These are phyloP conservation scores for Lachancea cidri DNA, from an alignment of 805 yeast genomes.

Conservation along the genomic window DNA sequence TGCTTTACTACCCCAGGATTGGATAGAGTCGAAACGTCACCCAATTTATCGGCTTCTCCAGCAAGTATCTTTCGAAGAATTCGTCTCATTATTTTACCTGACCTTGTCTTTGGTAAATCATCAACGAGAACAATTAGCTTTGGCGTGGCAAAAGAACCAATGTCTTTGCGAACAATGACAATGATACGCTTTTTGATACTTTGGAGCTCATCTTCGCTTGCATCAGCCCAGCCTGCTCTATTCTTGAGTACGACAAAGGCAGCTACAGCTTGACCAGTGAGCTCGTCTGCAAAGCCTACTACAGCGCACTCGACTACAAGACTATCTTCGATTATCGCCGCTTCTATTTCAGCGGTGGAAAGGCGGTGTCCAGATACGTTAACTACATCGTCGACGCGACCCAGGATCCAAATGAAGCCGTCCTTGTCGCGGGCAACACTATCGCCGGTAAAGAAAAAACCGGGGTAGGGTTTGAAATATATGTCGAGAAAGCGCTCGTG, in stretches of 20 bases:
- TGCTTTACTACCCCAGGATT: slow-evolving; percentile 71
- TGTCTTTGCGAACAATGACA: slow-evolving; percentile 68
- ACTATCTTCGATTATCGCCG: slow-evolving; percentile 68
- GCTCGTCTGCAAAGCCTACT: slow-evolving; percentile 75
- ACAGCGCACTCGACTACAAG: slow-evolving; percentile 76
- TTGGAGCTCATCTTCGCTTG: slow-evolving; percentile 41
- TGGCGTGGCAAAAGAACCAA: slow-evolving; percentile 86
- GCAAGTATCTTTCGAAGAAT: slow-evolving; percentile 72
- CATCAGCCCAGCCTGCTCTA: slow-evolving; percentile 30
- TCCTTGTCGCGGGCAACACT: slow-evolving; percentile 85
- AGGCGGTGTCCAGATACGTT: slow-evolving; percentile 83
- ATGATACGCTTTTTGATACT: slow-evolving; percentile 59
- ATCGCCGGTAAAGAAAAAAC: slow-evolving; percentile 81
- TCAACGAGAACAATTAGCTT: slow-evolving; percentile 65
- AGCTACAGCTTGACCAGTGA: slow-evolving; percentile 83
- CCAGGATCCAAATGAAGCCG: slow-evolving; percentile 81
- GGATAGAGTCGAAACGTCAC: slow-evolving; percentile 72
- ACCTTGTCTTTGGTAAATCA: slow-evolving; percentile 81
- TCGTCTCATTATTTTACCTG: slow-evolving; percentile 86
- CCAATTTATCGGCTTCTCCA: slow-evolving; percentile 73
- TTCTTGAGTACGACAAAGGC: slow-evolving; percentile 74
- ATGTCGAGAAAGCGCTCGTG: slow-evolving; percentile 72
- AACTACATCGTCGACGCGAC: slow-evolving; percentile 85
- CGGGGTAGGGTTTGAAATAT: slow-evolving; percentile 77
- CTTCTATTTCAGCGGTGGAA: slow-evolving; percentile 87